Evolutionary conservation across 1,284 basidiomycete species (phyloP).

Genomic region (Ustilago nuda): DNA sequence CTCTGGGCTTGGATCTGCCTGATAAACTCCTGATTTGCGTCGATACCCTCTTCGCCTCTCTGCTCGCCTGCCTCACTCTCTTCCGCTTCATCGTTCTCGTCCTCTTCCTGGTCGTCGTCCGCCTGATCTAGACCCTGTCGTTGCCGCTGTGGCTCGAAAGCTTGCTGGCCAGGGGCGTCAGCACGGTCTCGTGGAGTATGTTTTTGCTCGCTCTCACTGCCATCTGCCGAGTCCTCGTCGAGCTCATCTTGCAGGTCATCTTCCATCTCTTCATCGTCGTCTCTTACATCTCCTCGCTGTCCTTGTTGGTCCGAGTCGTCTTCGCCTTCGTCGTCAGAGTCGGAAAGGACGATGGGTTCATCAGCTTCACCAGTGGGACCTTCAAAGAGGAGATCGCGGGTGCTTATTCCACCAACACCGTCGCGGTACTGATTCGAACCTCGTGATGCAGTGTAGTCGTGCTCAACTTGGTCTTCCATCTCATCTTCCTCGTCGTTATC

Average conservation of each 20-base stretch:
- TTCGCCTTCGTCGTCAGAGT: constrained; percentile 34
- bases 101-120: not conserved
- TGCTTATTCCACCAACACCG: constrained; percentile 12
- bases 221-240: constrained; percentile 10
- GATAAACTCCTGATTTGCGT: constrained; percentile 7
- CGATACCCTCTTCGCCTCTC: not conserved
- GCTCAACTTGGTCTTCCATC: constrained; percentile 10
- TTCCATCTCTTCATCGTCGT: constrained; percentile 10
- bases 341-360: constrained; percentile 48
- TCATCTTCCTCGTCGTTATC: constrained; percentile 20
- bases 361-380: constrained; percentile 38
- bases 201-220: constrained; percentile 1
- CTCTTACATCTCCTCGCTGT: not conserved
- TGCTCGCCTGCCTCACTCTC: not conserved
- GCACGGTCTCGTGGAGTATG: constrained; percentile 13
- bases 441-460: not conserved
- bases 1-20: not conserved
- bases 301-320: not conserved
- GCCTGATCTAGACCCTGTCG: not conserved
- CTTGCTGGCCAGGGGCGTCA: constrained; percentile 4
- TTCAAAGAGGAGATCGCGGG: constrained; percentile 30
- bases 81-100: not conserved
- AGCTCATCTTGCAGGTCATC: constrained; percentile 6
- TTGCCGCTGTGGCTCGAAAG: not conserved
- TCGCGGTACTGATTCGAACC: constrained; percentile 11